phyloP scores from a whole-genome alignment of 306 rosid species.

The Trifolium subterraneum region DNA sequence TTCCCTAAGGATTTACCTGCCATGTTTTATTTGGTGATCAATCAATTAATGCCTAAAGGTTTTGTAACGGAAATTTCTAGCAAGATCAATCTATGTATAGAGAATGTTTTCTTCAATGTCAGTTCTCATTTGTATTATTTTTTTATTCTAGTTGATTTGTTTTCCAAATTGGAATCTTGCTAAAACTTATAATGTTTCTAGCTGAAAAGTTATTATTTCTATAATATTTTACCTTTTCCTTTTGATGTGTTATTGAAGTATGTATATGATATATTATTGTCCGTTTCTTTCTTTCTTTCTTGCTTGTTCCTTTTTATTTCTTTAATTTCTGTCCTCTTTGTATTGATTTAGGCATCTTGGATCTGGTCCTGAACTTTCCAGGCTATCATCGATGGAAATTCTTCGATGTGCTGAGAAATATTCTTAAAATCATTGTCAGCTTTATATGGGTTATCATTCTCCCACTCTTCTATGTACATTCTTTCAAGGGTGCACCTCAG shows the following conservation, averaged over 20 bases:
- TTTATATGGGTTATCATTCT: conserved; percentile 85
- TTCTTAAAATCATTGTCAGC: conserved; percentile 78
- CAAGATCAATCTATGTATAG: conserved; percentile 8
- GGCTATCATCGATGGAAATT: conserved; percentile 90
- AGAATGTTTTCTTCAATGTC: conserved; percentile 26
- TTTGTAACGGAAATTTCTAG: conserved; percentile 8
- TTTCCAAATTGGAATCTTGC: conserved; percentile 24
- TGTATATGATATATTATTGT: not conserved
- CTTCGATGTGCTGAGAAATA: conserved; percentile 73
- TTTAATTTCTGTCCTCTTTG: conserved; percentile 32
- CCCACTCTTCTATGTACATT: conserved; percentile 70
- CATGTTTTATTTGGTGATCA: conserved; percentile 23
- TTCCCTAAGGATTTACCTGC: conserved; percentile 25
- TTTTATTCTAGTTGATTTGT: conserved; percentile 9
- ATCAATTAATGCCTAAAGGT: conserved; percentile 7
- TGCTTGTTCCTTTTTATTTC: conserved; percentile 33
- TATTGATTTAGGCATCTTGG: conserved; percentile 78
- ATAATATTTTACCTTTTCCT: conserved; percentile 8
- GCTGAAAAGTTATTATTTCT: conserved; percentile 19
- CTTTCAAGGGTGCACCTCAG: conserved; percentile 57
- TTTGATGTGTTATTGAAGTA: conserved; percentile 35
- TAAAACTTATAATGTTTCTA: conserved; percentile 19
- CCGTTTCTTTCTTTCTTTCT: conserved; percentile 11
- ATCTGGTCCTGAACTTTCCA: conserved; percentile 84
- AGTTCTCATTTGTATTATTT: not conserved